Conservation (phyloP, 2,329 filamentous ascomycete species). For the Colletotrichum tofieldiae region DNA sequence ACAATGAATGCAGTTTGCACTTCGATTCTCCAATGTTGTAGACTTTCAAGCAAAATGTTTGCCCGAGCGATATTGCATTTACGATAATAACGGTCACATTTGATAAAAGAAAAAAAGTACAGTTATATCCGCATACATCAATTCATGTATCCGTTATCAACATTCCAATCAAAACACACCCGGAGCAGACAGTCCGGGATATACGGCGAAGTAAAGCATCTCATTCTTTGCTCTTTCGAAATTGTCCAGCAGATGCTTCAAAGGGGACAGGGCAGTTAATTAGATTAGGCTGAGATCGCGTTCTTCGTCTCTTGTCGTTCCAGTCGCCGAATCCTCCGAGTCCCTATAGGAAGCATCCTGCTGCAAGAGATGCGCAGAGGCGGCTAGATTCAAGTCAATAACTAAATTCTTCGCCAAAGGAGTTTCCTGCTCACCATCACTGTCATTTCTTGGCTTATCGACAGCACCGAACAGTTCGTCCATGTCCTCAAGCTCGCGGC, state of each 20-base stretch:
- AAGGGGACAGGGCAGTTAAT: background rate
- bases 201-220: too few species aligned
- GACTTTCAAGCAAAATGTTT: too few species aligned
- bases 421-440: conserved; percentile 9
- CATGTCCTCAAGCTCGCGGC: conserved; percentile 61
- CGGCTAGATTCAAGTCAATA: background rate
- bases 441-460: background rate
- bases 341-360: conserved; percentile 10
- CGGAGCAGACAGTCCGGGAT: too few species aligned
- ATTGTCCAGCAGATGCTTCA: background rate
- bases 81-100: too few species aligned
- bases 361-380: conserved; percentile 12
- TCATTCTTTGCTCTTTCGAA: too few species aligned
- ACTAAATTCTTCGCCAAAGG: background rate
- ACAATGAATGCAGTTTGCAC: too few species aligned
- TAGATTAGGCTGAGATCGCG: background rate
- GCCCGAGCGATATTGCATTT: too few species aligned
- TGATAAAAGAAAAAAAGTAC: too few species aligned
- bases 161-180: too few species aligned
- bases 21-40: too few species aligned
- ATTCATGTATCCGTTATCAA: too few species aligned
- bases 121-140: too few species aligned
- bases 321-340: background rate
- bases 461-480: conserved; percentile 57
- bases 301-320: background rate